Evolutionary conservation across 768 basidiomycete species (phyloP).

Genomic region (Lentinula aciculospora): DNA sequence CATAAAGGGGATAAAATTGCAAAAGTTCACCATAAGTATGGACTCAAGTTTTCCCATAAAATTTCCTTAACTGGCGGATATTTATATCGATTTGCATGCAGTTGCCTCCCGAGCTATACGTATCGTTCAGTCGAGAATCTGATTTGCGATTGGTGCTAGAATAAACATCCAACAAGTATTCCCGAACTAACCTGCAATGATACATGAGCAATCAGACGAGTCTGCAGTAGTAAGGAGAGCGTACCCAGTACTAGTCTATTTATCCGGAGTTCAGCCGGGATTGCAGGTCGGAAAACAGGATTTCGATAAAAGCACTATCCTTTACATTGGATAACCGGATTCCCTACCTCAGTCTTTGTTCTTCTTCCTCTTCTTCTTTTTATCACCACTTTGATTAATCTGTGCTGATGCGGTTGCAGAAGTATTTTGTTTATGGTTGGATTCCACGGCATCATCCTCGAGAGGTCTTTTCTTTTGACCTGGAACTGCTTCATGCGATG

Average conservation of each 20-base stretch:
- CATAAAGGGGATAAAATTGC: no score
- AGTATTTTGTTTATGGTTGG: background rate
- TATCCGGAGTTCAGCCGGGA: background rate
- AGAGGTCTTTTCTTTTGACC: constrained; percentile 16
- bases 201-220: background rate
- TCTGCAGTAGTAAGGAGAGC: background rate
- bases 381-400: constrained; percentile 9
- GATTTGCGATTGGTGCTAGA: background rate
- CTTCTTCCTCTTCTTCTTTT: constrained; percentile 27
- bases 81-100: no score
- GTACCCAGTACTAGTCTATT: background rate
- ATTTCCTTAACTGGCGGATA: no score
- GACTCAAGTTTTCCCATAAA: no score
- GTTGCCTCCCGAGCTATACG: no score
- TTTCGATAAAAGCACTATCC: background rate
- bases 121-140: background rate
- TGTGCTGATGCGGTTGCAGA: background rate
- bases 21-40: no score
- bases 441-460: constrained; percentile 13
- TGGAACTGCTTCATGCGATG: background rate
- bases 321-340: background rate
- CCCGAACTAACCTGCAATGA: background rate
- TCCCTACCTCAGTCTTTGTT: constrained; percentile 10
- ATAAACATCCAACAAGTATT: background rate
- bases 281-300: background rate